Evolutionary conservation across 192 early-diverging fungal genomes (phyloP).

Genomic region (Phlyctochytrium bullatum): DNA sequence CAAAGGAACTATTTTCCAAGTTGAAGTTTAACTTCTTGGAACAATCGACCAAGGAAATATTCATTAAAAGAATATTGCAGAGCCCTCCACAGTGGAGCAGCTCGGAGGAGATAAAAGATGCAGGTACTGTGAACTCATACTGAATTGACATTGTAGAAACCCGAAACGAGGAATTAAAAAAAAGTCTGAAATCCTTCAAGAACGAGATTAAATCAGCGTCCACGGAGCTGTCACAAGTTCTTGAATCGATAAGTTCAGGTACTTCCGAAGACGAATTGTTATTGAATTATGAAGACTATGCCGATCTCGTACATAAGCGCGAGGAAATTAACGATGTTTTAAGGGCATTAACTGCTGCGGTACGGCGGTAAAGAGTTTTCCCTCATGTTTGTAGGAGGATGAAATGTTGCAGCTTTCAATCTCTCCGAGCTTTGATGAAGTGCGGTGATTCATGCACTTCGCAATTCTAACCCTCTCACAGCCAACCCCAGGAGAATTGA

Average conservation of each 20-base stretch:
- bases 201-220: slow-evolving; percentile 9
- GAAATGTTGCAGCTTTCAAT: not conserved
- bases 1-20: slow-evolving; percentile 52
- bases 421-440: not conserved
- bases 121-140: slow-evolving; percentile 8
- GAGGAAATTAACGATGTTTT: not conserved
- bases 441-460: not conserved
- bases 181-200: slow-evolving; percentile 13
- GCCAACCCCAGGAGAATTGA: not conserved
- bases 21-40: slow-evolving; percentile 57
- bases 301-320: not conserved
- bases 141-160: not conserved
- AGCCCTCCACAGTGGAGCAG: slow-evolving; percentile 34
- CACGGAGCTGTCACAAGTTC: slow-evolving; percentile 2
- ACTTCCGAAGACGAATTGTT: not conserved
- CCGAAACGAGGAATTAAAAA: slow-evolving; percentile 7
- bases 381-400: not conserved
- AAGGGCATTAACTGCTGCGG: slow-evolving; percentile 8
- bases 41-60: slow-evolving; percentile 52
- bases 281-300: slow-evolving; percentile 5
- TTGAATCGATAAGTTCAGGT: not conserved
- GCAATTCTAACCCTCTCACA: not conserved
- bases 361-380: not conserved
- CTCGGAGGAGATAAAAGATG: slow-evolving; percentile 26
- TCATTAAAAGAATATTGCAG: slow-evolving; percentile 43